These are phyloP conservation scores for Vitrella brassicaformis DNA, from an alignment of 73 alveolate species.

Conservation along the genomic window DNA sequence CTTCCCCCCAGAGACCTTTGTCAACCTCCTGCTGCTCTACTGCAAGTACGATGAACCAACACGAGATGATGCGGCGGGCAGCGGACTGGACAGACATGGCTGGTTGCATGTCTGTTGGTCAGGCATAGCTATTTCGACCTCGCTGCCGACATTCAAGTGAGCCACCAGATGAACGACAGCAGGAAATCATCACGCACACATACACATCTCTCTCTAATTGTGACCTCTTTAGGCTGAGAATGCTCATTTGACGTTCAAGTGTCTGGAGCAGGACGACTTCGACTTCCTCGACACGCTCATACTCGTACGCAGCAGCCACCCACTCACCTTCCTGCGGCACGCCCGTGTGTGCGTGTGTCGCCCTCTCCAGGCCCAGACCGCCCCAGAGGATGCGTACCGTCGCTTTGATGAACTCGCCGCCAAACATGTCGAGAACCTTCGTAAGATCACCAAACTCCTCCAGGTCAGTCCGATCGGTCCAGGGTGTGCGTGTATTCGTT, in stretches of 20 bases:
- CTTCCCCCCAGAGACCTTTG: conserved; percentile 95
- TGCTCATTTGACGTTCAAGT: conserved; percentile 13
- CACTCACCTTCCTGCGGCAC: neutral
- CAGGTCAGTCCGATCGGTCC: too few relatives aligned
- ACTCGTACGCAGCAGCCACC: conserved; percentile 35
- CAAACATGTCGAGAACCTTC: conserved; percentile 77
- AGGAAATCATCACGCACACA: neutral
- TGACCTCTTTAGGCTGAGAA: conserved; percentile 5
- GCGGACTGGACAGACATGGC: conserved; percentile 5
- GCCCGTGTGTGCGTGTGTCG: neutral
- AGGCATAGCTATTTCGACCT: conserved; percentile 10
- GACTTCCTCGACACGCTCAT: conserved; percentile 89
- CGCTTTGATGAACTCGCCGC: conserved; percentile 88
- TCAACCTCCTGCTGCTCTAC: conserved; percentile 83
- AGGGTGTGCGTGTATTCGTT: too few relatives aligned
- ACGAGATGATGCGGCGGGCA: conserved; percentile 94
- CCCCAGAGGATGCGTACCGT: conserved; percentile 93
- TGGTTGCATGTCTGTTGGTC: neutral
- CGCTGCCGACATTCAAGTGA: conserved; percentile 20
- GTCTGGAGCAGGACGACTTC: conserved; percentile 62
- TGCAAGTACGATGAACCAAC: conserved; percentile 89
- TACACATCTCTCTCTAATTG: neutral
- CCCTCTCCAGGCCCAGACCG: conserved; percentile 49
- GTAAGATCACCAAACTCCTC: conserved; percentile 85
- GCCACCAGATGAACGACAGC: neutral